Conservation (phyloP, 306 rosid species). For the Castanea sativa region DNA sequence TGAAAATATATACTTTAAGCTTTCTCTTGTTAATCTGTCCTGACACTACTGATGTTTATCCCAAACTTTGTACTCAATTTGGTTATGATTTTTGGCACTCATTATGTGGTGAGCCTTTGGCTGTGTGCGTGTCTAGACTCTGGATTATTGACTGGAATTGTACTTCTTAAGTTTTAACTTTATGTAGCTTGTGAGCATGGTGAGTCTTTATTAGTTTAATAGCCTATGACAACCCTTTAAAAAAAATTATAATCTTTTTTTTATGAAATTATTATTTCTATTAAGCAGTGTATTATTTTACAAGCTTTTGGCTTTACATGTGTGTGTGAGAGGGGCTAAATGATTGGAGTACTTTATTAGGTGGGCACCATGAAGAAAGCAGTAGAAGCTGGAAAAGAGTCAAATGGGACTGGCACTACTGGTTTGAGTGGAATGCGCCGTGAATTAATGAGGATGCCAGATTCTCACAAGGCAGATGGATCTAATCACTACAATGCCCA, state of each 20-base stretch:
- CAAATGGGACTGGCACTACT: conserved; percentile 36
- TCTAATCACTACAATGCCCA: conserved; percentile 52
- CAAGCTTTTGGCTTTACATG: conserved; percentile 7
- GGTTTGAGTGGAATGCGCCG: conserved; percentile 61
- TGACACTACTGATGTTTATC: not conserved
- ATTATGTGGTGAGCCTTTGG: not conserved
- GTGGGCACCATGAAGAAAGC: conserved; percentile 62
- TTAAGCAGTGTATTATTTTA: not conserved
- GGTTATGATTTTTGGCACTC: not conserved
- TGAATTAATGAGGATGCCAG: conserved; percentile 87
- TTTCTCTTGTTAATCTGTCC: not conserved
- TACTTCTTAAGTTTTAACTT: no score
- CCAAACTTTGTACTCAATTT: not conserved
- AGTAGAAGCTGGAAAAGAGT: conserved; percentile 58
- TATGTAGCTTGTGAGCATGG: no score
- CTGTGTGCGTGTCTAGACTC: no score
- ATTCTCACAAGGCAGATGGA: conserved; percentile 51
- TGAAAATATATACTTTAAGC: not conserved
- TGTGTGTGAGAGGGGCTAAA: conserved; percentile 16
- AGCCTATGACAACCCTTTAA: no score
- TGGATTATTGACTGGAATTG: no score
- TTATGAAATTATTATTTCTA: conserved; percentile 1
- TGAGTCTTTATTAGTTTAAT: no score
- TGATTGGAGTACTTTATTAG: conserved; percentile 41
- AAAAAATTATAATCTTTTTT: not conserved